Percentiles rank a stretch among this genome's conserved stretches.
These are phyloP conservation scores for Venturia carpophila DNA, from an alignment of 2,329 filamentous ascomycete species.

Conservation along the genomic window DNA sequence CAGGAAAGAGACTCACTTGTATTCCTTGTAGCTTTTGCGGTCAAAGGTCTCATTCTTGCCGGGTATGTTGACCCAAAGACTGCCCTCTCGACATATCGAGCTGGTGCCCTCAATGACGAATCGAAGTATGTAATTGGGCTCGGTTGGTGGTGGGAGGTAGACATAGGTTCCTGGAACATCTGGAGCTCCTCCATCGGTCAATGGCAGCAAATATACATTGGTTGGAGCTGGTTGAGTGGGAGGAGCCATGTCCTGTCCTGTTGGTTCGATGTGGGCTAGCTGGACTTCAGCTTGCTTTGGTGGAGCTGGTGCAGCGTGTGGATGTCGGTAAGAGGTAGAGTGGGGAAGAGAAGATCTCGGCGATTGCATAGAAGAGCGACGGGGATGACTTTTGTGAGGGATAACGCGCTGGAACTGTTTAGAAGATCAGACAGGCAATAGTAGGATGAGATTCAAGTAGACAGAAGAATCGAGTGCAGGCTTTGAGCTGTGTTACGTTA, in stretches of 20 bases:
- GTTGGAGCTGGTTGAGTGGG: constrained; percentile 16
- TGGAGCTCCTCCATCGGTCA: constrained; percentile 89
- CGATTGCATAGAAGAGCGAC: constrained; percentile 7
- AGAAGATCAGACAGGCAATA: not conserved
- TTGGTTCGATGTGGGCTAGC: not conserved
- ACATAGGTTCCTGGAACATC: constrained; percentile 85
- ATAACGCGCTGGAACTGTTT: not conserved
- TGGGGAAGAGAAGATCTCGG: constrained; percentile 1
- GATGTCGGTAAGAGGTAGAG: not conserved
- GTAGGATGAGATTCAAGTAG: not conserved
- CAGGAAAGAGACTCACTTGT: constrained; percentile 57
- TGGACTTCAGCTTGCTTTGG: not conserved
- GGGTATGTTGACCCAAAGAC: constrained; percentile 94
- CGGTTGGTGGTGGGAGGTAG: constrained; percentile 71
- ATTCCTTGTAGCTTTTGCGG: constrained; percentile 74
- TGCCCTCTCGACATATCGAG: constrained; percentile 89
- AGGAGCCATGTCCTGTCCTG: constrained; percentile 2
- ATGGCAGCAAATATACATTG: constrained; percentile 71
- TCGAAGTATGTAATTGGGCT: constrained; percentile 67
- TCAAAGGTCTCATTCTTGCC: constrained; percentile 66
- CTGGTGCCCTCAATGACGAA: constrained; percentile 93
- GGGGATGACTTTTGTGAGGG: not conserved
- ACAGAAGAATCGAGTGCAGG: constrained; percentile 3
- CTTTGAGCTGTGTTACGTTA: not conserved
- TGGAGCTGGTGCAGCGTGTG: constrained; percentile 2